Base-by-base conservation (phyloP, 2,329 filamentous ascomycete species). In the Hymenoscyphus infarciens region DNA sequence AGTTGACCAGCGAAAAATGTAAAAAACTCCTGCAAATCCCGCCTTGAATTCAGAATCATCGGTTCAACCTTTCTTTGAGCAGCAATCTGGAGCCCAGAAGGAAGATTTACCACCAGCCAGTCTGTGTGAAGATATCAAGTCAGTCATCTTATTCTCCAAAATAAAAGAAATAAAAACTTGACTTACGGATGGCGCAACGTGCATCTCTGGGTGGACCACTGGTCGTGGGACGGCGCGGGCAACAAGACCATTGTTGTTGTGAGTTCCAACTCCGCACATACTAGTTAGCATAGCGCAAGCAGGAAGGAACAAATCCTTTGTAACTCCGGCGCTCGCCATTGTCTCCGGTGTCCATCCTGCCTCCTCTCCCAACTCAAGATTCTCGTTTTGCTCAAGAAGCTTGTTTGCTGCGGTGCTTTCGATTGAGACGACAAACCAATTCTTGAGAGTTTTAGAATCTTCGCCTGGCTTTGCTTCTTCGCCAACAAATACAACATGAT, bases 191-290 rank as follows among this genome's bases (percentile, higher is more conserved):
- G 19, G 19, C 19, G 7, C 5, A 6, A 22, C 5, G 3, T 5
- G 8, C 15, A 4, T 3, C 19, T 22, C 45, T 11, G 45, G 19
- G 19, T 5, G 45, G 8, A 22, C 7, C 5, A 52, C 19, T 52
- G n/a, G n/a, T 25, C 19, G 10, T 13, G 19, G 19, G 25, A 10
- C 11, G 8, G 11, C 11, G 19, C 19, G 19, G 11, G 19, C 45
- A 52, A 52, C 45, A 52, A 52, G 45, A 52, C 62, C 63, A 49
- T 70, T 70, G 15, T 63, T 53, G 52, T 68, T 70, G 15, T 64
- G 57, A 22, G 45, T 61, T 2, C 70, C 70, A n/a, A 72, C 57
- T 3, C 61, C 62, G 59, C 69, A 68, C 64, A 69, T 69, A 8
- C 64, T 31, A 54, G 65, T 66, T 2, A 72, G 56, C 65, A 72